phyloP scores from a whole-genome alignment of 805 yeast species.

The Danielia reshetovae region DNA sequence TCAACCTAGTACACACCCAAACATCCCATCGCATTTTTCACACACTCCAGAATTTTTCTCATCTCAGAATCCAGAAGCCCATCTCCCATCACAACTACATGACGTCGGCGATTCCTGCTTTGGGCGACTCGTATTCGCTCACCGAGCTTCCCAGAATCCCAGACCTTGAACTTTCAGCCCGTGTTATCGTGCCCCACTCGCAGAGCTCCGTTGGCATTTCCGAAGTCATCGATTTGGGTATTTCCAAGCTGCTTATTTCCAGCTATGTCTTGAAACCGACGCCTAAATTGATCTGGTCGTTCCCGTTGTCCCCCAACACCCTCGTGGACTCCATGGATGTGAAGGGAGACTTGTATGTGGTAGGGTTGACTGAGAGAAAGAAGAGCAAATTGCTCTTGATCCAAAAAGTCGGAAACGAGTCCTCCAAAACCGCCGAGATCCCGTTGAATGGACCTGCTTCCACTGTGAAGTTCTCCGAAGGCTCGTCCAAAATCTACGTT shows the following conservation, averaged over 20 bases:
- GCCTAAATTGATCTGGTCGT: constrained; percentile 55
- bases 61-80: background rate
- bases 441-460: constrained; percentile 9
- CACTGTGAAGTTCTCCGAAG: constrained; percentile 10
- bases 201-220: constrained; percentile 11
- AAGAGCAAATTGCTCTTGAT: constrained; percentile 18
- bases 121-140: constrained; percentile 18
- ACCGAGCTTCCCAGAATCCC: constrained; percentile 19
- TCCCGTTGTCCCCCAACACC: constrained; percentile 47
- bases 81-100: constrained; percentile 5
- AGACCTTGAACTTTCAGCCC: constrained; percentile 11
- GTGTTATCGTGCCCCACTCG: constrained; percentile 17
- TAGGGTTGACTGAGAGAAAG: constrained; percentile 37
- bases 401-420: constrained; percentile 9
- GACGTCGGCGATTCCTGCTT: constrained; percentile 10
- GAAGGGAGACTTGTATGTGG: constrained; percentile 25
- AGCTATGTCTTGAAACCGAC: constrained; percentile 51
- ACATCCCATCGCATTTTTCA: constrained; percentile 5
- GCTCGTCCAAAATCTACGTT: constrained; percentile 19
- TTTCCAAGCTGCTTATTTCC: constrained; percentile 50
- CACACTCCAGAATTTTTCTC: constrained; percentile 3
- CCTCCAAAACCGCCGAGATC: constrained; percentile 8
- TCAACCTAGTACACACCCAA: background rate
- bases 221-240: constrained; percentile 46
- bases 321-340: constrained; percentile 40